phyloP scores from a whole-genome alignment of 208 protist genomes.

The Trypanosoma boissoni region DNA sequence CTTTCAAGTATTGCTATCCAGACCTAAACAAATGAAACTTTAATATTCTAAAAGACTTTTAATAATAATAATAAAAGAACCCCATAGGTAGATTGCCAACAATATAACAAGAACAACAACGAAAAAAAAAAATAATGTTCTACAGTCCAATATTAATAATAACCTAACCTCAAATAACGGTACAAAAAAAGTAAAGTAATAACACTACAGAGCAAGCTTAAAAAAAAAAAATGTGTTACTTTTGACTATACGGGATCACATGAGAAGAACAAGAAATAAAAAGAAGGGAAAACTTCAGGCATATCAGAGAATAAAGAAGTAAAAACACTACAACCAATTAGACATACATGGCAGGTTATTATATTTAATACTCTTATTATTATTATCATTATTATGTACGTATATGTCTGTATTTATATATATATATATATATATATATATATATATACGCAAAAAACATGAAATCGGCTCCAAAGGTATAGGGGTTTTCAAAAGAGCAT shows the following conservation, averaged over 20 bases:
- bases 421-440: no score
- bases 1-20: neutral
- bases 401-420: neutral
- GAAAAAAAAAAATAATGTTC: slow-evolving; percentile 1
- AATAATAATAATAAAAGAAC: slow-evolving; percentile 2
- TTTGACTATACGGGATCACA: no score
- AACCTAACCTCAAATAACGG: neutral
- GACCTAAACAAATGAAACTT: neutral
- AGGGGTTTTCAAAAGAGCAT: no score
- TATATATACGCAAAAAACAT: no score
- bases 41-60: neutral
- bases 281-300: no score
- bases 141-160: no score
- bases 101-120: neutral
- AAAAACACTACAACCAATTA: neutral
- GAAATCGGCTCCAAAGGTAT: no score
- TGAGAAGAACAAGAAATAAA: no score
- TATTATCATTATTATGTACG: neutral
- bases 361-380: neutral
- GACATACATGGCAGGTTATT: neutral
- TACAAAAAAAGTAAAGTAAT: neutral
- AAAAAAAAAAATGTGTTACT: no score
- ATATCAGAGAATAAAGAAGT: neutral
- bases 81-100: neutral
- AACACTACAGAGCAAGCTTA: no score